Base-by-base conservation (phyloP, 176 grass and related monocot species). In the Phyllostachys edulis region DNA sequence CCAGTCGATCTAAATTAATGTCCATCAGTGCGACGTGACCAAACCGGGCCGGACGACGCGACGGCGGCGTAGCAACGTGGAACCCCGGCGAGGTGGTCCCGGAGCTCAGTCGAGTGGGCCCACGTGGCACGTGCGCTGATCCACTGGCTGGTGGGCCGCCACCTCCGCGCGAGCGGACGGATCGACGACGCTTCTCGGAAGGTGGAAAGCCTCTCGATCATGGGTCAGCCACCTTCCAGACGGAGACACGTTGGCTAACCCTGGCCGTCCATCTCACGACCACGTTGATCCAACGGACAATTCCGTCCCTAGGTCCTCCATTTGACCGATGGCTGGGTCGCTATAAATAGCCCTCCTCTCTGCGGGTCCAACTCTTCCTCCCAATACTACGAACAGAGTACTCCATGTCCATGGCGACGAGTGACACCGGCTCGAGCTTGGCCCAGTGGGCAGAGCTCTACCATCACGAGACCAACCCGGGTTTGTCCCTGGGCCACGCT, bases 391-490 rank as follows among this genome's bases (percentile, higher is more conserved):
- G 14, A 27, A 37, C 26, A 64, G 44, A 26, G 36, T 10, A 20
- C 23, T 44, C 65, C 52, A 56, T 61, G n/a, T 17, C 73, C 27
- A 92, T 85, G 91, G 89, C 91, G 40, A 91, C 76, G 69, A 97
- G 91, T 10, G 91, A 88, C 78, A 79, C 88, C 26, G 84, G 78
- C 72, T 90, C 93, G 7, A 75, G 73, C 75, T 66, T 92, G 40
- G 59, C 86, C 26, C 29, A 88, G 1, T 97, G 91, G 91, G 55
- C 73, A 0, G 61, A 62, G 26, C 37, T 93, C 41, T 93, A 87
- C 60, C 18, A 72, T 63, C 81, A 85, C 81, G 70, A 79, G 1
- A 59, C 79, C 12, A 54, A 36, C 27, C 21, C 62, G 21, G 59
- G 13, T 13, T 24, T 51, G 2, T n/a, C 51, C 11, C 0, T 41